Evolutionary conservation across 805 yeast genomes (phyloP).

Genomic region (Kockiozyma suomiensis): DNA sequence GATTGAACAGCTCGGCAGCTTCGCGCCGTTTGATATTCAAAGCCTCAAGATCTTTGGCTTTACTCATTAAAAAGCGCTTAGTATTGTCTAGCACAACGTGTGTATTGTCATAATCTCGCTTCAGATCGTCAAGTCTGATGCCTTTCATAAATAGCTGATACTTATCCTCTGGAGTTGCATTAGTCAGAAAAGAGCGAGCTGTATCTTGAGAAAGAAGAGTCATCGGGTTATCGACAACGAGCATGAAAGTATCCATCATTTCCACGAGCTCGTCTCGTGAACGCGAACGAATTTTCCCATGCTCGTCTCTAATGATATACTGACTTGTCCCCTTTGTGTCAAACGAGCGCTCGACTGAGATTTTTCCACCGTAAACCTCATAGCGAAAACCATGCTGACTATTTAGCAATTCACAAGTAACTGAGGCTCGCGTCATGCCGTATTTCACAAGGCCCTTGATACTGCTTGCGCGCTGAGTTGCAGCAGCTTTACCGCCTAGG

Average conservation of each 20-base stretch:
- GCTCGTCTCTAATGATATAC: slow-evolving; percentile 58
- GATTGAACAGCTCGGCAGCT: slow-evolving; percentile 36
- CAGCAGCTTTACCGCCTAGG: slow-evolving; percentile 80
- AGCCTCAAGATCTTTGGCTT: slow-evolving; percentile 45
- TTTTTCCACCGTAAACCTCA: slow-evolving; percentile 66
- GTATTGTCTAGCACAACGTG: slow-evolving; percentile 48
- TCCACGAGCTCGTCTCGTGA: slow-evolving; percentile 68
- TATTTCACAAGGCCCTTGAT: slow-evolving; percentile 72
- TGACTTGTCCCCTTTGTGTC: slow-evolving; percentile 53
- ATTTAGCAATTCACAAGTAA: slow-evolving; percentile 65
- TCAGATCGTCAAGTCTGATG: slow-evolving; percentile 65
- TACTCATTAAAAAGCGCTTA: slow-evolving; percentile 21
- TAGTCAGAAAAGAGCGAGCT: slow-evolving; percentile 85
- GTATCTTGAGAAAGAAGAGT: slow-evolving; percentile 91
- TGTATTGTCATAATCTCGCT: slow-evolving; percentile 46
- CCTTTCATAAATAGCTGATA: slow-evolving; percentile 81
- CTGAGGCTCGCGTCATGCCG: slow-evolving; percentile 66
- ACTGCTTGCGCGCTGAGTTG: slow-evolving; percentile 80
- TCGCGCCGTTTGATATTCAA: slow-evolving; percentile 46
- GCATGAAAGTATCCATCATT: slow-evolving; percentile 69
- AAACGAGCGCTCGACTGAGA: slow-evolving; percentile 69
- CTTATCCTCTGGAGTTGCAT: slow-evolving; percentile 70
- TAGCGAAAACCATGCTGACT: slow-evolving; percentile 67
- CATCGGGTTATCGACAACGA: slow-evolving; percentile 87
- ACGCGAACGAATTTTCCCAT: slow-evolving; percentile 56